Evolutionary conservation across 129 eudicot species (phyloP).

Genomic region (Pulicaria dysenterica): DNA sequence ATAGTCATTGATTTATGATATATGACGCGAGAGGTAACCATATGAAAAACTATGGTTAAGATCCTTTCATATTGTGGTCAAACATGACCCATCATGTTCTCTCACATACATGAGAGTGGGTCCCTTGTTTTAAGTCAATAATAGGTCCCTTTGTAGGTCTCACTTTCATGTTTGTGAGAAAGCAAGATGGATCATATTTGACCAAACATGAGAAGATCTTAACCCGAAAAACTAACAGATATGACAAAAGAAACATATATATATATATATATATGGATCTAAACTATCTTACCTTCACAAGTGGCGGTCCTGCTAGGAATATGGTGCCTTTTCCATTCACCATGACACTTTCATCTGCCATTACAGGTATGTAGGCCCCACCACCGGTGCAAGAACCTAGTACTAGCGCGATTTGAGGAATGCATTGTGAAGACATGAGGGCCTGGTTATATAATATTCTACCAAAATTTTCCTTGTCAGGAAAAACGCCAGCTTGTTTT

Average conservation of each 20-base stretch:
- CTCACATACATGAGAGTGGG: no score
- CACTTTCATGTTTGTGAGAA: no score
- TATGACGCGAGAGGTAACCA: no score
- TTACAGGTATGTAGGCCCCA: slow-evolving; percentile 98
- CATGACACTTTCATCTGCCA: slow-evolving; percentile 99
- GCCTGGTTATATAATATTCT: slow-evolving; percentile 95
- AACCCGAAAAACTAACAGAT: slow-evolving; percentile 1
- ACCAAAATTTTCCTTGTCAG: slow-evolving; percentile 94
- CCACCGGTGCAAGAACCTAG: slow-evolving; percentile 99
- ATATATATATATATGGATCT: slow-evolving; percentile 8
- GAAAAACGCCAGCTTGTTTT: slow-evolving; percentile 93
- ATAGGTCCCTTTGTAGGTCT: no score
- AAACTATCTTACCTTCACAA: slow-evolving; percentile 74
- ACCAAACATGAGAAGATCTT: no score
- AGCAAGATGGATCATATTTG: no score
- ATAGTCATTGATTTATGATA: slow-evolving; percentile 16
- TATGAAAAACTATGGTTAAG: no score
- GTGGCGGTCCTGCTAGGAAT: slow-evolving; percentile 98
- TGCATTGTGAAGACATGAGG: slow-evolving; percentile 83
- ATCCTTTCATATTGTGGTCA: no score
- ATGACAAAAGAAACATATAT: neutral
- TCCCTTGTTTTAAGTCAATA: no score
- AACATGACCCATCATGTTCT: no score
- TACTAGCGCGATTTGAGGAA: slow-evolving; percentile 95
- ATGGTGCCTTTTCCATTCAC: slow-evolving; percentile 99